Evolutionary conservation across 768 basidiomycete species (phyloP).

Genomic region (Lactarius akahatsu): DNA sequence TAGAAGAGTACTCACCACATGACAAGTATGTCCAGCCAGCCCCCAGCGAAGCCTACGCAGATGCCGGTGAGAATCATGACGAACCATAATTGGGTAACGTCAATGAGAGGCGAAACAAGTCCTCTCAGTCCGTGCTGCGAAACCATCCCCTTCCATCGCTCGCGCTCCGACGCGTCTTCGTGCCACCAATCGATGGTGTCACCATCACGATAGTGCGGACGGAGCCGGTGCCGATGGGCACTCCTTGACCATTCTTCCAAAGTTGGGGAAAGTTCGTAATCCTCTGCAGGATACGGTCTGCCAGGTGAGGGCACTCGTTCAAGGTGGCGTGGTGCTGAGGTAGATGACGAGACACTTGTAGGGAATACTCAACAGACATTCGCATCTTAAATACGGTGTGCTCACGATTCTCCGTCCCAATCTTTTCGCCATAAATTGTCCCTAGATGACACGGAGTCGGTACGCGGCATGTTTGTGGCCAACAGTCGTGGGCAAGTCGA

Average conservation of each 20-base stretch:
- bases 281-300: constrained; percentile 4
- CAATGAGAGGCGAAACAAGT: constrained; percentile 51
- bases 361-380: neutral
- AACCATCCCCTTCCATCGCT: constrained; percentile 49
- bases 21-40: constrained; percentile 71
- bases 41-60: constrained; percentile 66
- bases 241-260: constrained; percentile 27
- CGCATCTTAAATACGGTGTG: neutral
- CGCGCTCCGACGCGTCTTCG: constrained; percentile 62
- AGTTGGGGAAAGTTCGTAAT: constrained; percentile 26
- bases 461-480: constrained; percentile 6
- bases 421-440: constrained; percentile 12
- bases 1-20: constrained; percentile 52
- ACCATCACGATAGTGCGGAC: constrained; percentile 50
- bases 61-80: constrained; percentile 65
- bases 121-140: constrained; percentile 57
- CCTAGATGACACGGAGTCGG: constrained; percentile 5
- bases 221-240: constrained; percentile 24
- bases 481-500: neutral
- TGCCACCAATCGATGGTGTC: constrained; percentile 68
- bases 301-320: constrained; percentile 7
- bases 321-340: neutral
- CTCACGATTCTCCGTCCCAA: constrained; percentile 9
- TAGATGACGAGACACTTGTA: constrained; percentile 7
- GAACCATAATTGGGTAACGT: constrained; percentile 62